Conservation (phyloP, 352 stramenopile genomes). For the Pythium oligandrum region DNA sequence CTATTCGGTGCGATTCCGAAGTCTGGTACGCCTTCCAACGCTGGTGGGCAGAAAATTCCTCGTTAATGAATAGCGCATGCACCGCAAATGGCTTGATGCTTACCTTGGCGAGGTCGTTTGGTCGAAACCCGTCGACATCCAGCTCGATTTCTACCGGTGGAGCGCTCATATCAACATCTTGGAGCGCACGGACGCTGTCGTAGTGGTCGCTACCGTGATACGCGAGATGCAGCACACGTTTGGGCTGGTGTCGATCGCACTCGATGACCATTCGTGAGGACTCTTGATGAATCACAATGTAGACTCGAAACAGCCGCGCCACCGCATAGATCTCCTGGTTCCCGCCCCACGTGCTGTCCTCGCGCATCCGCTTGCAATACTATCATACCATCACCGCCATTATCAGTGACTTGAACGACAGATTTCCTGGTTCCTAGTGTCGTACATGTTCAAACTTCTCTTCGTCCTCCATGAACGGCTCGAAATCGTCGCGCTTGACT, state of each 20-base stretch:
- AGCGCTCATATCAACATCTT: slow-evolving; percentile 27
- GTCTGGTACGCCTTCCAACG: slow-evolving; percentile 12
- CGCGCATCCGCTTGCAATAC: slow-evolving; percentile 77
- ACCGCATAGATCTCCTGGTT: slow-evolving; percentile 81
- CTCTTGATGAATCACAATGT: slow-evolving; percentile 78
- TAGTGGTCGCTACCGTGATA: slow-evolving; percentile 82
- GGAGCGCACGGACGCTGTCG: slow-evolving; percentile 64
- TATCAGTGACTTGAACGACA: not conserved
- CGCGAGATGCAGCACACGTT: slow-evolving; percentile 45
- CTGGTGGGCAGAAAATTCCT: slow-evolving; percentile 1
- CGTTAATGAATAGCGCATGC: not conserved
- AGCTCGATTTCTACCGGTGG: slow-evolving; percentile 47
- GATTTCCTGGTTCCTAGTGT: slow-evolving; percentile 1
- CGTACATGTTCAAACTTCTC: slow-evolving; percentile 80
- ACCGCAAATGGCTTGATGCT: no score
- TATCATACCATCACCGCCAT: slow-evolving; percentile 15
- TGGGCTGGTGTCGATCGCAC: slow-evolving; percentile 52
- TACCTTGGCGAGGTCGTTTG: slow-evolving; percentile 53
- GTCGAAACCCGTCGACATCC: slow-evolving; percentile 53
- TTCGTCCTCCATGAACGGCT: slow-evolving; percentile 87
- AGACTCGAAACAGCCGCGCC: slow-evolving; percentile 62
- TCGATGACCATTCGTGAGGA: slow-evolving; percentile 64
- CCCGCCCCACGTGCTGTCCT: slow-evolving; percentile 77
- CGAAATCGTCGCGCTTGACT: slow-evolving; percentile 64
- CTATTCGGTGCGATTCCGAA: slow-evolving; percentile 13